These are phyloP conservation scores for Globisporangium irregulare DNA, from an alignment of 352 stramenopile species.

Conservation along the genomic window DNA sequence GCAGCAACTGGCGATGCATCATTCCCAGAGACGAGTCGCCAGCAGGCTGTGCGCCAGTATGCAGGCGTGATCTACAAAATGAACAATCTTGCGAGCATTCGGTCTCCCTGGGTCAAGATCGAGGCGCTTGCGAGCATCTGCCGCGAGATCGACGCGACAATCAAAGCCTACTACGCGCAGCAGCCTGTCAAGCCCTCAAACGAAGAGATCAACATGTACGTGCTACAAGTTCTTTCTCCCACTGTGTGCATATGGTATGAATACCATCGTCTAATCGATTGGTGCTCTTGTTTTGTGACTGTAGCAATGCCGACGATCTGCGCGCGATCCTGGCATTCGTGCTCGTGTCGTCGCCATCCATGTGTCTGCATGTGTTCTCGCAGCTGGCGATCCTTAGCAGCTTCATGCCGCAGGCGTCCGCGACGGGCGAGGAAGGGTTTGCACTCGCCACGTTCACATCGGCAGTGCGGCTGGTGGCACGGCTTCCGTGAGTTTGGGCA, in stretches of 20 bases:
- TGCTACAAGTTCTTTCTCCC: background rate
- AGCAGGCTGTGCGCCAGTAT: constrained; percentile 38
- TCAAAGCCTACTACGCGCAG: constrained; percentile 42
- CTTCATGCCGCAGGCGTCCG: constrained; percentile 34
- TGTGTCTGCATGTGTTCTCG: constrained; percentile 46
- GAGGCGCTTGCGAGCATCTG: constrained; percentile 43
- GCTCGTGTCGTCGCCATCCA: constrained; percentile 39
- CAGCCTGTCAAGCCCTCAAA: constrained; percentile 13
- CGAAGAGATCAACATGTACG: constrained; percentile 40
- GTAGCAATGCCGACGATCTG: constrained; percentile 46
- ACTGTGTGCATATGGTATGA: background rate
- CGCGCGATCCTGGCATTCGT: constrained; percentile 52
- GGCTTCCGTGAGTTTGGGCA: constrained; percentile 19
- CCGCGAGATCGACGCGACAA: constrained; percentile 35
- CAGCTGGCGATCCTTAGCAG: constrained; percentile 60
- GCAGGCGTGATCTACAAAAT: constrained; percentile 36
- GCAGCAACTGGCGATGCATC: constrained; percentile 22
- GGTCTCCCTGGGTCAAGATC: constrained; percentile 57
- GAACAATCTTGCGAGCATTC: constrained; percentile 41
- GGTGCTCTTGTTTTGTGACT: background rate
- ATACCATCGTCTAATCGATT: background rate
- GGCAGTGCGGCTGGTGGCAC: constrained; percentile 41
- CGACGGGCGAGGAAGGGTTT: constrained; percentile 42
- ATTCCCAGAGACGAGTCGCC: constrained; percentile 4
- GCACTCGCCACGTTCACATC: constrained; percentile 47